phyloP scores from a whole-genome alignment of 2,329 filamentous ascomycete genomes.

The Scolecobasidium constrictum region DNA sequence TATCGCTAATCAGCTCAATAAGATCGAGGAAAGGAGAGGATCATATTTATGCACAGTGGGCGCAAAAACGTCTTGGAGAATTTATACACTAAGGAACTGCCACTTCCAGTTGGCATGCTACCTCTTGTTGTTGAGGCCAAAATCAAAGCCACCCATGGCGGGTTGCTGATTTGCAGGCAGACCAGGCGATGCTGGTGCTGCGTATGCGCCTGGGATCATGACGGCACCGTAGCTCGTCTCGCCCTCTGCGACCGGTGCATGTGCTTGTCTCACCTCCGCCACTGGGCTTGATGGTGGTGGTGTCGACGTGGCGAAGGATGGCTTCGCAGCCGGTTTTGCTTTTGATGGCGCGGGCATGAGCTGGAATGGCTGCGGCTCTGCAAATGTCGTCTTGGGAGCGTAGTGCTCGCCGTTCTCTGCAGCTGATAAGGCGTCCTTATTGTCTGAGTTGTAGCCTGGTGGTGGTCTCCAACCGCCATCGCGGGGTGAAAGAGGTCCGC shows the following conservation, averaged over 20 bases:
- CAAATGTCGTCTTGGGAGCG: slow-evolving; percentile 31
- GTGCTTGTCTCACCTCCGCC: slow-evolving; percentile 44
- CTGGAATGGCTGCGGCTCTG: slow-evolving; percentile 56
- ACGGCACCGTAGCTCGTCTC: slow-evolving; percentile 79
- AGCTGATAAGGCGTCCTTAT: slow-evolving; percentile 32
- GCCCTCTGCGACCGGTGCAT: slow-evolving; percentile 60
- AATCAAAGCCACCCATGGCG: slow-evolving; percentile 23
- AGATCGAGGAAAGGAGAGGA: neutral
- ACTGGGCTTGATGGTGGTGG: slow-evolving; percentile 16
- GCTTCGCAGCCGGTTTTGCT: slow-evolving; percentile 49
- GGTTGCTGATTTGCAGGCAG: slow-evolving; percentile 24
- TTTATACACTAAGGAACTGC: neutral
- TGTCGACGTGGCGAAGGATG: slow-evolving; percentile 24
- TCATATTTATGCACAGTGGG: neutral
- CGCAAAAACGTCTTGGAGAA: too few relatives aligned
- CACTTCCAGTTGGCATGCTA: neutral
- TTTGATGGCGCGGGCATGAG: slow-evolving; percentile 76
- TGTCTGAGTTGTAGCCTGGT: slow-evolving; percentile 28
- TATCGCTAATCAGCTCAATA: neutral
- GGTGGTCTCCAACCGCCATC: slow-evolving; percentile 39
- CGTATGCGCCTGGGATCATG: slow-evolving; percentile 80
- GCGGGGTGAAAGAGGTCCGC: slow-evolving; percentile 54
- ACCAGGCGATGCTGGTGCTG: slow-evolving; percentile 31
- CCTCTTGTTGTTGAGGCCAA: slow-evolving; percentile 15
- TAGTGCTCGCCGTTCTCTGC: slow-evolving; percentile 41